A percentile compares a stretch with the other conserved stretches of the same genome.
These are phyloP conservation scores for Amorphotheca resinae DNA, from an alignment of 495 filamentous ascomycete genomes.

Conservation along the genomic window DNA sequence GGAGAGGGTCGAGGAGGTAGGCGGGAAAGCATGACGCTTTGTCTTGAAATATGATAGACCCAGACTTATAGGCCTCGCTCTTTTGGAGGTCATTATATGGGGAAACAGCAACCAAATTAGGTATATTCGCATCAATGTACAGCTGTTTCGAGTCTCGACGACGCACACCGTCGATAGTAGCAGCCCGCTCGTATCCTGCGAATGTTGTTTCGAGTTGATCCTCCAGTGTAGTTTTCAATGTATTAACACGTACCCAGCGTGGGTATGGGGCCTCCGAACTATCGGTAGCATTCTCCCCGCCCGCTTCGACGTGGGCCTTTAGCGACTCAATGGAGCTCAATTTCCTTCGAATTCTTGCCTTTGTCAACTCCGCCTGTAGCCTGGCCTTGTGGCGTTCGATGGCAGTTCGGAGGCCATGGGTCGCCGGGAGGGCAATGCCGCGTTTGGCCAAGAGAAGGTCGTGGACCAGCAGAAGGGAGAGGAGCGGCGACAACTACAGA, in stretches of 20 bases:
- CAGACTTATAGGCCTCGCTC: slow-evolving; percentile 56
- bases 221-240: slow-evolving; percentile 54
- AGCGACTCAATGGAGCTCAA: slow-evolving; percentile 52
- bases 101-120: slow-evolving; percentile 70
- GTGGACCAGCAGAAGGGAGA: slow-evolving; percentile 74
- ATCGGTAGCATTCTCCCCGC: slow-evolving; percentile 8
- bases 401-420: slow-evolving; percentile 61
- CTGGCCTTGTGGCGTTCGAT: slow-evolving; percentile 73
- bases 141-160: slow-evolving; percentile 21
- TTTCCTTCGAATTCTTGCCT: slow-evolving; percentile 58
- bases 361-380: slow-evolving; percentile 67
- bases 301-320: slow-evolving; percentile 39
- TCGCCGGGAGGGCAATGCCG: slow-evolving; percentile 64
- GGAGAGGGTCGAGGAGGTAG: slow-evolving; percentile 54
- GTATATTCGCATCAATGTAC: slow-evolving; percentile 64
- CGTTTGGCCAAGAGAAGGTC: slow-evolving; percentile 71
- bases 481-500: slow-evolving; percentile 62
- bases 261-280: slow-evolving; percentile 38
- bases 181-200: slow-evolving; percentile 36
- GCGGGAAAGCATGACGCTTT: slow-evolving; percentile 96
- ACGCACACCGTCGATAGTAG: slow-evolving; percentile 33
- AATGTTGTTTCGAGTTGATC: slow-evolving; percentile 62
- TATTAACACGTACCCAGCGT: slow-evolving; percentile 84
- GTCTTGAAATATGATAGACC: slow-evolving; percentile 81
- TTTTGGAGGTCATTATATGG: slow-evolving; percentile 53